Conservation (phyloP, 768 basidiomycete species). For the Polyporus arcularius region DNA sequence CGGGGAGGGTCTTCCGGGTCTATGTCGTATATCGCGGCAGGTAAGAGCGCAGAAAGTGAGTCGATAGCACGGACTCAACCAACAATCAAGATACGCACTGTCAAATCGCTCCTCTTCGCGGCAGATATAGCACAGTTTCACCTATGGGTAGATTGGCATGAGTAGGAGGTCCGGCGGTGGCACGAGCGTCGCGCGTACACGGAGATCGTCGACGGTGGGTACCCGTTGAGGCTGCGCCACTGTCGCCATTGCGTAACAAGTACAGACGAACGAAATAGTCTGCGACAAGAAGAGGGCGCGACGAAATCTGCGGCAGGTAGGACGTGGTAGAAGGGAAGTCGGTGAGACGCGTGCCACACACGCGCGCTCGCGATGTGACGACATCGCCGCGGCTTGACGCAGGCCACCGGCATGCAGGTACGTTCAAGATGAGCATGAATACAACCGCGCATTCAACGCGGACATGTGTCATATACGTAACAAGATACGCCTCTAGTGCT, state of each 20-base stretch:
- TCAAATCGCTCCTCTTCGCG: slow-evolving; percentile 67
- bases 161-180: not conserved
- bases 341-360: too few species aligned
- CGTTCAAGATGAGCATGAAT: not conserved
- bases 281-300: too few species aligned
- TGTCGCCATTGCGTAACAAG: not conserved
- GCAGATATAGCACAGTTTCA: slow-evolving; percentile 83
- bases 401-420: not conserved
- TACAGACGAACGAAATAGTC: too few species aligned
- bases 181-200: slow-evolving; percentile 17
- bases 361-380: too few species aligned
- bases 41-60: not conserved
- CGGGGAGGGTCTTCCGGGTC: slow-evolving; percentile 50
- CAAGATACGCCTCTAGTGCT: slow-evolving; percentile 29
- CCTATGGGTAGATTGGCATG: slow-evolving; percentile 30
- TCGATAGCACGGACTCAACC: not conserved
- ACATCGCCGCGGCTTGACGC: not conserved
- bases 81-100: slow-evolving; percentile 26
- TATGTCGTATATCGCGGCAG: slow-evolving; percentile 19
- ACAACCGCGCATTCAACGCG: slow-evolving; percentile 11
- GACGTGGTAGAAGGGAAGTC: too few species aligned
- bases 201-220: slow-evolving; percentile 36
- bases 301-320: too few species aligned
- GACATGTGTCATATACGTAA: slow-evolving; percentile 13
- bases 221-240: slow-evolving; percentile 15